Conservation (phyloP, 208 protist species). For the Leishmania tarentolae region DNA sequence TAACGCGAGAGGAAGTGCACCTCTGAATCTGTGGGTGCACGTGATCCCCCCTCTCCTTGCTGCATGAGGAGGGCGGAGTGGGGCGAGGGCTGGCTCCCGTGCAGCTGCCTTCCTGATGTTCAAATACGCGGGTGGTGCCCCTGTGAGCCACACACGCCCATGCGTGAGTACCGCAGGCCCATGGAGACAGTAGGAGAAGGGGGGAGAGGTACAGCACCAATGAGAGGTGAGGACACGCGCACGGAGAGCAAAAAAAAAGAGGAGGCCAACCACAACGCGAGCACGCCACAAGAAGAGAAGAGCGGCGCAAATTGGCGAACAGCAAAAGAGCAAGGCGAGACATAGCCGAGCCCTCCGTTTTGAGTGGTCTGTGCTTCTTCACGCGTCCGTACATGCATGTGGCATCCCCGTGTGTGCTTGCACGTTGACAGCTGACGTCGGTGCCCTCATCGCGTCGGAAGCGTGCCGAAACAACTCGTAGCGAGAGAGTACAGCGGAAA, state of each 20-base stretch:
- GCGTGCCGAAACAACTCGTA: not conserved
- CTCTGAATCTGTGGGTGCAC: not conserved
- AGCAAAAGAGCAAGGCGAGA: not conserved
- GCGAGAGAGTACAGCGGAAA: too few species aligned
- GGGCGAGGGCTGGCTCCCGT: not conserved
- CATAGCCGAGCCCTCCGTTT: not conserved
- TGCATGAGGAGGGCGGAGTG: not conserved
- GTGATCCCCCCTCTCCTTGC: not conserved
- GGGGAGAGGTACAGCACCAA: not conserved
- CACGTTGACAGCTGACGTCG: not conserved
- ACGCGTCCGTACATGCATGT: not conserved
- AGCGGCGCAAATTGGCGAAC: not conserved
- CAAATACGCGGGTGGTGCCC: not conserved
- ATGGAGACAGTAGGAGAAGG: not conserved
- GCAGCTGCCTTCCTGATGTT: not conserved
- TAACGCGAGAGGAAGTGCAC: not conserved
- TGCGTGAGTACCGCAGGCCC: not conserved
- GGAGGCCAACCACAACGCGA: not conserved
- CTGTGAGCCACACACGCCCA: not conserved
- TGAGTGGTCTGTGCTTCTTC: not conserved
- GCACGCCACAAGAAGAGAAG: not conserved
- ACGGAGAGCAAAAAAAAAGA: not conserved
- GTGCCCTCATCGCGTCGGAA: not conserved
- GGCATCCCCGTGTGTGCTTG: not conserved
- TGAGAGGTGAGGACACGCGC: not conserved